Evolutionary conservation across 192 early-diverging fungal species (phyloP), one percentile per base, ranked within the genome.

Genomic region (Blastocladiella britannica): DNA sequence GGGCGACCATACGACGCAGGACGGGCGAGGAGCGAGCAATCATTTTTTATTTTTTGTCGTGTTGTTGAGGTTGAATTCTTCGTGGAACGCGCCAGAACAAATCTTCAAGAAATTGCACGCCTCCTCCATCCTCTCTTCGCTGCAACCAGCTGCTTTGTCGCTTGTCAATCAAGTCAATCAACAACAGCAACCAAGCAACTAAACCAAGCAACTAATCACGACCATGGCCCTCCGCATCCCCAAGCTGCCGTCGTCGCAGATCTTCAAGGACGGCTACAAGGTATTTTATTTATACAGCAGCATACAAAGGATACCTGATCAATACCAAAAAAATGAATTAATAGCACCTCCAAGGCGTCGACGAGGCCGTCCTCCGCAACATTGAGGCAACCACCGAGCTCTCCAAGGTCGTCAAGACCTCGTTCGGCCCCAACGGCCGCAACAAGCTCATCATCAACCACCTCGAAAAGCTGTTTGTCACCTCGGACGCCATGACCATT

Each of bases 391-490:
- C 84, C 28, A 87, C 88, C 71, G 91, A 97, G 66, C 76, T 97
- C 60, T 82, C 86, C 53, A 82, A 89, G 67, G 89, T 93, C 54
- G 84, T 86, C 25, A 82, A 91, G 53, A 97, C 93, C 22, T 97
- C 93, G 24, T 80, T 91, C 56, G 93, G 93, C 24, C 93, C 93
- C 31, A 93, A 97, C 59, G 93, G 87, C 29, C 86, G 91, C 61
- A 97, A 97, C 75, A 97, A 97, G 70, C 95, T 97, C 84, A 87
- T 97, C 30, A 91, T 97, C 69, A 97, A 97, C 69, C 93, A 97
- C 67, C 73, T 93, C 59, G 90, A 93, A 62, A 95, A 95, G 77
- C 78, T 97, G 31, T 91, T 97, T 71, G 91, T 97, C 26, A 97
- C 93, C 51, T 89, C 83, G 74, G 93, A 97, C 69, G 93, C 93